Evolutionary conservation across 2,329 filamentous ascomycete species (phyloP).

Genomic region (Microcera coccophila): DNA sequence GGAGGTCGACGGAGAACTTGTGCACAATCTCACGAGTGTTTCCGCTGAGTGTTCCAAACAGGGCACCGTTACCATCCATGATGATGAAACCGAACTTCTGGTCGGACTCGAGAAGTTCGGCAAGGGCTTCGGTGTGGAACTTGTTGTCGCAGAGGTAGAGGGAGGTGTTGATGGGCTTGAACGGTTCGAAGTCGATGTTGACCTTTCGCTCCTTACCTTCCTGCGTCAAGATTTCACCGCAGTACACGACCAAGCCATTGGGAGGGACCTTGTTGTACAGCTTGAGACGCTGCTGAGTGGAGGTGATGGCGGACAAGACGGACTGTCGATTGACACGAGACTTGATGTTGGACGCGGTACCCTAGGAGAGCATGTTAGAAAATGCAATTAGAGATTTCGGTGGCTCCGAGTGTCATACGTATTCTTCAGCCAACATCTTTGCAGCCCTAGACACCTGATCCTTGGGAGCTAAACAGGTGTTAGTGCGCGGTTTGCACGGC

Average conservation of each 20-base stretch:
- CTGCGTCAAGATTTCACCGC: constrained; percentile 98
- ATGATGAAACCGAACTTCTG: constrained; percentile 99
- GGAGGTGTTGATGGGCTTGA: constrained; percentile 99
- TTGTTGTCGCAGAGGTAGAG: constrained; percentile 99
- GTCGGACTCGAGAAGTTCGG: constrained; percentile 95
- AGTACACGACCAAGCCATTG: constrained; percentile 97
- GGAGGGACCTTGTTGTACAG: constrained; percentile 98
- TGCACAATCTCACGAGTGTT: constrained; percentile 96
- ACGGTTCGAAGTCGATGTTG: constrained; percentile 99
- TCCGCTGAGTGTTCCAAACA: constrained; percentile 94
- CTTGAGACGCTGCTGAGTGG: constrained; percentile 97
- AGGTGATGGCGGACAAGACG: constrained; percentile 95
- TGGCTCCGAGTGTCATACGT: constrained; percentile 53
- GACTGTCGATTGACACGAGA: constrained; percentile 98
- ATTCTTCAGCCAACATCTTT: constrained; percentile 99
- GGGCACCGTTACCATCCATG: constrained; percentile 98
- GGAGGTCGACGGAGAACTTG: constrained; percentile 97
- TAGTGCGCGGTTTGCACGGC: constrained; percentile 23
- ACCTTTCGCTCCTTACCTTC: constrained; percentile 99
- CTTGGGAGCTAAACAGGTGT: constrained; percentile 70
- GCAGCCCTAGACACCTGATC: constrained; percentile 93
- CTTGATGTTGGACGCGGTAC: constrained; percentile 99
- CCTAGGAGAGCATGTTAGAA: constrained; percentile 50
- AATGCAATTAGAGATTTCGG: neutral
- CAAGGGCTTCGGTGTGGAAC: constrained; percentile 96